These are phyloP conservation scores for Dendrobium huoshanense DNA, from an alignment of 106 monocot species.

Conservation along the genomic window DNA sequence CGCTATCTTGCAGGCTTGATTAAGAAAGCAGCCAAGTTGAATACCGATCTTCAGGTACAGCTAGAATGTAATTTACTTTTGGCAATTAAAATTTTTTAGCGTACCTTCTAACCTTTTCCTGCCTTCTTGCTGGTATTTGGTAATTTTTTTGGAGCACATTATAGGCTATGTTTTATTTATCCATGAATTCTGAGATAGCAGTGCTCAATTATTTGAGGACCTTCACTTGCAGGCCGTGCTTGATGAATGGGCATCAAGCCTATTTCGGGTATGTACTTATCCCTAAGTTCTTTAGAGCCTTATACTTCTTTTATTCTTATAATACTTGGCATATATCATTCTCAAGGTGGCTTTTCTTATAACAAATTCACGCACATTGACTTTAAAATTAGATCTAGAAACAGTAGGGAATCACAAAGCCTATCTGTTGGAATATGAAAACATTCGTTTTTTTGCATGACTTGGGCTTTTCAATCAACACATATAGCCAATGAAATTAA, in stretches of 20 bases:
- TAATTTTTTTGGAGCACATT: constrained; percentile 6
- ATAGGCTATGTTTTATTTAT: constrained; percentile 2
- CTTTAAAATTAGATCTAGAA: too few relatives aligned
- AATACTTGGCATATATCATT: too few relatives aligned
- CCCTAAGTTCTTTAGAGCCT: background rate
- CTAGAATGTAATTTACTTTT: constrained; percentile 2
- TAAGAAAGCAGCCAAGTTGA: constrained; percentile 65
- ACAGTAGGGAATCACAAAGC: too few relatives aligned
- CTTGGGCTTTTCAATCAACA: too few relatives aligned
- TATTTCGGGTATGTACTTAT: constrained; percentile 65
- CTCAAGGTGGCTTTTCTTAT: too few relatives aligned
- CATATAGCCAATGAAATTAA: too few relatives aligned
- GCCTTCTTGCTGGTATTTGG: background rate
- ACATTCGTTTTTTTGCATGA: too few relatives aligned
- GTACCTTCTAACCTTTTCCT: background rate
- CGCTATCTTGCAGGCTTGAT: constrained; percentile 74
- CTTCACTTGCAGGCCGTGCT: constrained; percentile 75
- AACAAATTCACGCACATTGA: too few relatives aligned
- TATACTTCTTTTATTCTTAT: background rate
- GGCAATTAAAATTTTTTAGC: background rate
- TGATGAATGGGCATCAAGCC: constrained; percentile 97
- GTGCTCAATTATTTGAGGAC: constrained; percentile 19
- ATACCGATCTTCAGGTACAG: constrained; percentile 88
- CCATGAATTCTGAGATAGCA: background rate
- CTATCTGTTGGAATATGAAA: too few relatives aligned